Evolutionary conservation across 305 asterid species (phyloP).

Genomic region (Fraxinus albicans): DNA sequence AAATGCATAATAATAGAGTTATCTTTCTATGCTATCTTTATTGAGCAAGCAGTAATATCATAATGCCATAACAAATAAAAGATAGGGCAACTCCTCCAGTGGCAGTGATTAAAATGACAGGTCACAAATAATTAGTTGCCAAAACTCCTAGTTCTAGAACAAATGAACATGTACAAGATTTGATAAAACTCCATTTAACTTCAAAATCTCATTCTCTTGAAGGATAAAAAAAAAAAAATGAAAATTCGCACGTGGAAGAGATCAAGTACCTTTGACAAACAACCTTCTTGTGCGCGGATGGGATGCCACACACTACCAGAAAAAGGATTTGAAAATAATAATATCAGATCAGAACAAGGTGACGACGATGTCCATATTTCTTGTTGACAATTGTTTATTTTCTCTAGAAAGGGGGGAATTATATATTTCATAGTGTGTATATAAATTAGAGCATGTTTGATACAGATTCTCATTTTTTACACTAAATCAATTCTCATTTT

Average conservation of each 20-base stretch:
- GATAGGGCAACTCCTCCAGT: background rate
- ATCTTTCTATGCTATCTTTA: background rate
- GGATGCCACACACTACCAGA: slow-evolving; percentile 58
- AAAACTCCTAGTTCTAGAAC: background rate
- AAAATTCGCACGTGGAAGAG: background rate
- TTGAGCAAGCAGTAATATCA: background rate
- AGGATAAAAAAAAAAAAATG: background rate
- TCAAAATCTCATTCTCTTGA: background rate
- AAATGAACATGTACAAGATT: background rate
- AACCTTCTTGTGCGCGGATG: slow-evolving; percentile 48
- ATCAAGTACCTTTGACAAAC: slow-evolving; percentile 42
- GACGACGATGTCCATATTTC: background rate
- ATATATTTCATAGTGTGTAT: background rate
- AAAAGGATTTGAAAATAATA: slow-evolving; percentile 14
- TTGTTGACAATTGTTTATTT: background rate
- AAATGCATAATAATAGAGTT: background rate
- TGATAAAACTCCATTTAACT: background rate
- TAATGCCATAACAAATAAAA: background rate
- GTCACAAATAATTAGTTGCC: background rate
- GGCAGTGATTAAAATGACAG: background rate
- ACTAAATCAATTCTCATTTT: no score
- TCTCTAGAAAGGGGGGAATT: background rate
- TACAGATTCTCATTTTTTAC: no score
- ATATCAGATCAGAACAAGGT: background rate
- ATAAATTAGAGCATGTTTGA: no score